phyloP scores from a whole-genome alignment of 129 eudicot genomes.

The Flaveria linearis region DNA sequence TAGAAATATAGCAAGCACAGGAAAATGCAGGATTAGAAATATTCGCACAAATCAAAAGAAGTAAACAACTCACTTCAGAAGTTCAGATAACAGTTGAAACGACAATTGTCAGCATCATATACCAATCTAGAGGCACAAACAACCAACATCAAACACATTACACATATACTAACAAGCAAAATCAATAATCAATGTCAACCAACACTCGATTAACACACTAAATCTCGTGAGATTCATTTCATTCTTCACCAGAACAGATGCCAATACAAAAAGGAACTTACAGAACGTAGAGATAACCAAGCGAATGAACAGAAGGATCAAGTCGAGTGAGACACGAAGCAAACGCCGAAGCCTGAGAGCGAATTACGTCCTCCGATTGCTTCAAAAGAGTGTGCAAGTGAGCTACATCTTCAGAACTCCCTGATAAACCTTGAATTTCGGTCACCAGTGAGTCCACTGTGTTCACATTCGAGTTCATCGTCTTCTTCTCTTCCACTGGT shows the following conservation, averaged over 20 bases:
- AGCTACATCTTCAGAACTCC: slow-evolving; percentile 40
- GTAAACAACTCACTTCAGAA: neutral
- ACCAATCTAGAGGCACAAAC: neutral
- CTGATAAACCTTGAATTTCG: slow-evolving; percentile 72
- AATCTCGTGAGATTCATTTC: slow-evolving; percentile 5
- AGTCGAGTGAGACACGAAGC: slow-evolving; percentile 53
- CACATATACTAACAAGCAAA: slow-evolving; percentile 15
- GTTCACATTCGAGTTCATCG: slow-evolving; percentile 46
- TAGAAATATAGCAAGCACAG: neutral
- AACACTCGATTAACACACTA: slow-evolving; percentile 14
- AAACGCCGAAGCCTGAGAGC: slow-evolving; percentile 55
- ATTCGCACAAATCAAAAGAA: neutral
- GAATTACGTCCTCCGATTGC: slow-evolving; percentile 59
- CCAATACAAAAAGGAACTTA: slow-evolving; percentile 30
- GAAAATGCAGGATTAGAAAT: neutral
- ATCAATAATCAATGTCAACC: neutral
- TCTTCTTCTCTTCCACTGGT: slow-evolving; percentile 16
- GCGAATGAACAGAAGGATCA: slow-evolving; percentile 80
- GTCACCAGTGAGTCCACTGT: slow-evolving; percentile 58
- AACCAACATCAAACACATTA: slow-evolving; percentile 8
- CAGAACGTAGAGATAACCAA: slow-evolving; percentile 83
- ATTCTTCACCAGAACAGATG: slow-evolving; percentile 1
- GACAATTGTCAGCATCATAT: neutral
- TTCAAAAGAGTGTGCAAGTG: slow-evolving; percentile 61
- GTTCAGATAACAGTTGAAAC: neutral